These are phyloP conservation scores for Spathaspora hagerdaliae DNA, from an alignment of 805 yeast genomes.

Conservation along the genomic window DNA sequence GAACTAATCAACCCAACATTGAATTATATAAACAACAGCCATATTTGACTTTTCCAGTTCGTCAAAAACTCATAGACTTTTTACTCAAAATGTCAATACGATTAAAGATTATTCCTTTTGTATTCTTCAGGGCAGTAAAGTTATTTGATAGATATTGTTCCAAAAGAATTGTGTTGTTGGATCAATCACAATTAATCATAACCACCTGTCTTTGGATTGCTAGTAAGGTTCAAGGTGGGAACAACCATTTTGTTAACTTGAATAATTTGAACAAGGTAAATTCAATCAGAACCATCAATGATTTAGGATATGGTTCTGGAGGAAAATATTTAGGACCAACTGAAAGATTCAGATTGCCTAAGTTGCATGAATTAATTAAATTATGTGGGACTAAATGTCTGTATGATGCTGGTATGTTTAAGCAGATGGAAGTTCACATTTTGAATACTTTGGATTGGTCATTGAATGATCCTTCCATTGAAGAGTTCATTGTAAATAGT, in stretches of 20 bases:
- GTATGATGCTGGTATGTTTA: constrained; percentile 44
- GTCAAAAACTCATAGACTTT: constrained; percentile 76
- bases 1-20: constrained; percentile 43
- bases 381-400: constrained; percentile 63
- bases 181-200: constrained; percentile 86
- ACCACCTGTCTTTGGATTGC: constrained; percentile 93
- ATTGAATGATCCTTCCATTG: constrained; percentile 55
- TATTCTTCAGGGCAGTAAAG: constrained; percentile 64
- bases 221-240: constrained; percentile 77
- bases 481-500: constrained; percentile 30
- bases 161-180: constrained; percentile 75
- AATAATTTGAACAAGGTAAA: constrained; percentile 15
- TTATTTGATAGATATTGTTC: constrained; percentile 90
- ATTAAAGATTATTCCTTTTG: constrained; percentile 62
- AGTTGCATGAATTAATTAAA: constrained; percentile 64
- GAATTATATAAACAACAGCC: constrained; percentile 81
- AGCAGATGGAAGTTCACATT: constrained; percentile 59
- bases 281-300: constrained; percentile 28
- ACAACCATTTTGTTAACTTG: constrained; percentile 58
- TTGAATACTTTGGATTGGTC: constrained; percentile 55
- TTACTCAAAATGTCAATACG: constrained; percentile 66
- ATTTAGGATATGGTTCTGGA: constrained; percentile 45
- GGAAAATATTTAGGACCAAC: constrained; percentile 68
- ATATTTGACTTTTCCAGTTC: constrained; percentile 67
- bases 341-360: constrained; percentile 70